phyloP scores from a whole-genome alignment of 441 rosid genomes.

The Biscutella laevigata region DNA sequence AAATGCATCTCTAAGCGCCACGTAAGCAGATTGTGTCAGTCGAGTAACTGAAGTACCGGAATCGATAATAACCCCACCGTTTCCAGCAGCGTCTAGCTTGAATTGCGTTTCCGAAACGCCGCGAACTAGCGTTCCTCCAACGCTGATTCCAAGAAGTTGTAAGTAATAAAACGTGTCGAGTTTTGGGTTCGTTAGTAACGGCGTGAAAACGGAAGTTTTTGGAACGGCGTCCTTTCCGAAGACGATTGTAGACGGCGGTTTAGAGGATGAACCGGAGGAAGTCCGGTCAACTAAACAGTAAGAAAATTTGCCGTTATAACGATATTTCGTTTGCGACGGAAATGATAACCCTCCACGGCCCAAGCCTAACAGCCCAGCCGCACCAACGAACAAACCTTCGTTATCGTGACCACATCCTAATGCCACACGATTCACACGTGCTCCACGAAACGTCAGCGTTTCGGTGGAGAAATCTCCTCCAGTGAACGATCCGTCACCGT shows the following conservation, averaged over 20 bases:
- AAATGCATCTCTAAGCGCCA: constrained; percentile 66
- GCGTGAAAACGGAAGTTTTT: constrained; percentile 61
- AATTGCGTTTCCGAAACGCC: constrained; percentile 59
- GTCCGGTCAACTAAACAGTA: constrained; percentile 82
- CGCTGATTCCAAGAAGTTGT: constrained; percentile 71
- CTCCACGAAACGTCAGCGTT: constrained; percentile 60
- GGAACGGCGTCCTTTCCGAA: constrained; percentile 62
- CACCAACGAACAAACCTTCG: constrained; percentile 77
- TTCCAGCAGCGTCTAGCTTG: constrained; percentile 54
- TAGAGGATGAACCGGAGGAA: constrained; percentile 38
- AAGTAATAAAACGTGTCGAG: constrained; percentile 84
- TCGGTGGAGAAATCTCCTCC: constrained; percentile 72
- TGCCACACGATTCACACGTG: constrained; percentile 52
- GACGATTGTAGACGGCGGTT: constrained; percentile 63
- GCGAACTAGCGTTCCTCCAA: constrained; percentile 63
- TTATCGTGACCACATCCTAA: constrained; percentile 86
- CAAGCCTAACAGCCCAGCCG: constrained; percentile 76
- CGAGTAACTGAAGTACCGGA: constrained; percentile 93
- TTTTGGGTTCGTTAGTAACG: constrained; percentile 59
- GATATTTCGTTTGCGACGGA: constrained; percentile 63
- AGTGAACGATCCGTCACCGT: constrained; percentile 90
- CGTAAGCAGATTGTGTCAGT: constrained; percentile 56
- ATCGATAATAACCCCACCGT: constrained; percentile 83
- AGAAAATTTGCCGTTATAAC: constrained; percentile 58
- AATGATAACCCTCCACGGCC: constrained; percentile 78